Evolutionary conservation across 495 filamentous ascomycete genomes (phyloP).

Genomic region (Stereocaulon alpinum): DNA sequence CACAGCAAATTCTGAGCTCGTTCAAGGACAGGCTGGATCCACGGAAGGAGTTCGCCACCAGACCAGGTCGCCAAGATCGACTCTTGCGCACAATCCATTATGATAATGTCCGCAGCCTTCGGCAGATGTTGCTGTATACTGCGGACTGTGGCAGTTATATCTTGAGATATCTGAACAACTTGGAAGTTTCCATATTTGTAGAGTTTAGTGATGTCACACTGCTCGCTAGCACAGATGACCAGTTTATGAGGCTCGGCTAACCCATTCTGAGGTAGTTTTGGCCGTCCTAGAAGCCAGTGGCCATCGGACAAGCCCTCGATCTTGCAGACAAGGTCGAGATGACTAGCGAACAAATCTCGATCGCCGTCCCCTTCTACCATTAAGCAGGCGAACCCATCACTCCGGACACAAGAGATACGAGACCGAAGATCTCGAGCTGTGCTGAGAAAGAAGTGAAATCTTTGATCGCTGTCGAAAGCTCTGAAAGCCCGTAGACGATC

Average conservation of each 20-base stretch:
- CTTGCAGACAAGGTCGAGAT: background rate
- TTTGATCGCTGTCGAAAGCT: background rate
- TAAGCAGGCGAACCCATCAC: background rate
- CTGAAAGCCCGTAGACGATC: background rate
- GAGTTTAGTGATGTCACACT: background rate
- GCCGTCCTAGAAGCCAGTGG: background rate
- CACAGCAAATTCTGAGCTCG: conserved; percentile 16
- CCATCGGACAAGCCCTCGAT: background rate
- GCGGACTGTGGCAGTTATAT: background rate
- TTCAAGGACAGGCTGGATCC: conserved; percentile 16
- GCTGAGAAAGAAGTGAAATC: background rate
- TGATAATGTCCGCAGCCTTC: conserved; percentile 10
- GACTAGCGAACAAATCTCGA: background rate
- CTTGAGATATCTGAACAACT: background rate
- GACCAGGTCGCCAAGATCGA: conserved; percentile 19
- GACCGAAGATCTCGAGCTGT: background rate
- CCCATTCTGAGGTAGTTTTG: background rate
- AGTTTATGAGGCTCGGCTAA: too few species aligned
- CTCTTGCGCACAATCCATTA: conserved; percentile 15
- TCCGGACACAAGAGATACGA: too few species aligned
- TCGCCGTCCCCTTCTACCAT: background rate
- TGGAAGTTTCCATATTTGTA: too few species aligned
- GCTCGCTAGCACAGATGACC: too few species aligned
- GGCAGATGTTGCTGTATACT: background rate
- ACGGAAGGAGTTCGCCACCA: conserved; percentile 15